Base-by-base conservation (phyloP, 495 filamentous ascomycete species). In the Bacidia gigantensis region DNA sequence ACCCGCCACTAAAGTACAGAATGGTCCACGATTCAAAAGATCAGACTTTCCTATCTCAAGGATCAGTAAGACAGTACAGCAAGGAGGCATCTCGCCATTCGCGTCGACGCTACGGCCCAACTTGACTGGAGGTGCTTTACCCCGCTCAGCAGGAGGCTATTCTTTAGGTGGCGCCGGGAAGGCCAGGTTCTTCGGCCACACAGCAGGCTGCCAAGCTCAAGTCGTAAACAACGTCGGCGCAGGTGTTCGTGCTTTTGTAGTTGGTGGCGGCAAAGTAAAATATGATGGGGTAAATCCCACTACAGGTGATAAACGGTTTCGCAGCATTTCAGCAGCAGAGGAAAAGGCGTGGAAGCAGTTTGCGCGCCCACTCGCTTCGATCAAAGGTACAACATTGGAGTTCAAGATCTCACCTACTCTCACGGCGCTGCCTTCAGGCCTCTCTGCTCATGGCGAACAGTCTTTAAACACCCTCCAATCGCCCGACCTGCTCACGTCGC, bases 211-310 rank as follows among this genome's bases (percentile, higher is more conserved):
- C 1, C 88, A 85, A 20, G 87, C 89, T 3, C 85, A 97, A 63
- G 87, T 97, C 18, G 74, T 97, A n/a, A 80, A 89, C 60, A 95
- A 95, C 68, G 90, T 97, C 1, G 94, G 87, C 18, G 79, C 84
- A 53, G 92, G 88, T 0, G 80, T 95, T 48, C 81, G 92, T 3
- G 89, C 87, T 1, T 95, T 98, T 66, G 81, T 82, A 65, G 68
- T 95, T n/a, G 84, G 80, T 0, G 92, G 92, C 1, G 80, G 89
- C 54, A 90, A 89, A 60, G 83, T 82, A 11, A 81, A 85, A 40
- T 94, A 84, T 56, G 85, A 94, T 62, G 87, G 88, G 14, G 62
- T 81, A 26, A 75, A 78, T 42, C 69, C 79, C 11, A 63, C 54
- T 26, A 79, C 75, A 5, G 88, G 89, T 42, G 81, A 87, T 66